These are phyloP conservation scores for Xerocomus brunneocitrinus DNA, from an alignment of 768 basidiomycete species.

Conservation along the genomic window DNA sequence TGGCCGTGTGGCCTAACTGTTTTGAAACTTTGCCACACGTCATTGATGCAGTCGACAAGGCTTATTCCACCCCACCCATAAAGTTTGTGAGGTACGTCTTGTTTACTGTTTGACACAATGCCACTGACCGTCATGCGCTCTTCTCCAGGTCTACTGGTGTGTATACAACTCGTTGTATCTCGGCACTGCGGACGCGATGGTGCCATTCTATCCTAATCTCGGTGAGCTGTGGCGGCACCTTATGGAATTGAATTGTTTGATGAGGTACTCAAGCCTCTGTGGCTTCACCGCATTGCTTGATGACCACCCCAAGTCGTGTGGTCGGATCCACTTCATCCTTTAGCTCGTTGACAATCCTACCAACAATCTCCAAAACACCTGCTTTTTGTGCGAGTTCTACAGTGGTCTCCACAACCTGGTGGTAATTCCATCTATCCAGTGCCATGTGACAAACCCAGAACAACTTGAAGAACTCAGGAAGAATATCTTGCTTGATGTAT, in stretches of 20 bases:
- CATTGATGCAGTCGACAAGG: conserved; percentile 95
- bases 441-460: conserved; percentile 99
- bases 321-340: conserved; percentile 86
- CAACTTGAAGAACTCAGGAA: conserved; percentile 93
- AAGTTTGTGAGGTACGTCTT: conserved; percentile 84
- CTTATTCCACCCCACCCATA: conserved; percentile 93
- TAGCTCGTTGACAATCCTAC: conserved; percentile 63
- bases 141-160: conserved; percentile 74
- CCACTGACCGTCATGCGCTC: background rate
- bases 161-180: conserved; percentile 94
- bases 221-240: conserved; percentile 82
- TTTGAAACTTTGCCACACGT: conserved; percentile 99
- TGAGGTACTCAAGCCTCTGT: conserved; percentile 76
- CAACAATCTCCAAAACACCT: conserved; percentile 94
- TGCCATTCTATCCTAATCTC: conserved; percentile 92
- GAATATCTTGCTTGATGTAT: conserved; percentile 96
- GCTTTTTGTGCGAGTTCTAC: conserved; percentile 97
- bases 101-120: background rate
- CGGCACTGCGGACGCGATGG: conserved; percentile 85
- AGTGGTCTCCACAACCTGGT: conserved; percentile 97
- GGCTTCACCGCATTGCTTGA: conserved; percentile 98
- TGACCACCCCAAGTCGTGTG: conserved; percentile 88
- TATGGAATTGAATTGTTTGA: conserved; percentile 99
- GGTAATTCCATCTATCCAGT: conserved; percentile 91
- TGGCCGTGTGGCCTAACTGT: conserved; percentile 96